Percentiles rank a stretch among this genome's conserved stretches.
phyloP scores from a whole-genome alignment of 2,329 filamentous ascomycete species.

The Alternaria atra region DNA sequence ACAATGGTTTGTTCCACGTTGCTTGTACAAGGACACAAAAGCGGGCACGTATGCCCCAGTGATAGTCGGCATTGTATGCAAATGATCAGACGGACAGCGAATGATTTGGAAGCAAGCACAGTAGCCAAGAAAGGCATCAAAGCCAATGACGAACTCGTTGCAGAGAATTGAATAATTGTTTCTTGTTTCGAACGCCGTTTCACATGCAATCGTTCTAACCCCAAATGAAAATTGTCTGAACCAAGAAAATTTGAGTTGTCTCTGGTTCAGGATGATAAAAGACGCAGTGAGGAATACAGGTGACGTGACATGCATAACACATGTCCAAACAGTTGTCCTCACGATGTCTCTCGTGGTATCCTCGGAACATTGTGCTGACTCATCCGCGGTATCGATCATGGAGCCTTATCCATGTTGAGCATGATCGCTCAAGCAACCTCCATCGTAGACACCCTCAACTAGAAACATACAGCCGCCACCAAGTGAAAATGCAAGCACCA shows the following conservation, averaged over 20 bases:
- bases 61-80: background rate
- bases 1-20: slow-evolving; percentile 43
- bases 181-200: slow-evolving; percentile 37
- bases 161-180: slow-evolving; percentile 32
- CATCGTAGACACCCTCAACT: slow-evolving; percentile 42
- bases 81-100: background rate
- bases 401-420: slow-evolving; percentile 10
- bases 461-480: slow-evolving; percentile 51
- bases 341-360: background rate
- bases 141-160: background rate
- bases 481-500: slow-evolving; percentile 50
- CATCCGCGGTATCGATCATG: slow-evolving; percentile 9
- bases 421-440: slow-evolving; percentile 22
- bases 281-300: slow-evolving; percentile 7
- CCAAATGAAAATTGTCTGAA: slow-evolving; percentile 20
- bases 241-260: slow-evolving; percentile 21
- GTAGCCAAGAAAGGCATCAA: background rate
- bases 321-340: slow-evolving; percentile 13
- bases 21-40: slow-evolving; percentile 21
- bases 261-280: slow-evolving; percentile 12
- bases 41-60: slow-evolving; percentile 13
- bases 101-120: background rate
- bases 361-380: background rate
- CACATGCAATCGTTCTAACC: slow-evolving; percentile 40
- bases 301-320: slow-evolving; percentile 11